Evolutionary conservation across 2,329 filamentous ascomycete species (phyloP).

Genomic region (Ascosphaera pollenicola): DNA sequence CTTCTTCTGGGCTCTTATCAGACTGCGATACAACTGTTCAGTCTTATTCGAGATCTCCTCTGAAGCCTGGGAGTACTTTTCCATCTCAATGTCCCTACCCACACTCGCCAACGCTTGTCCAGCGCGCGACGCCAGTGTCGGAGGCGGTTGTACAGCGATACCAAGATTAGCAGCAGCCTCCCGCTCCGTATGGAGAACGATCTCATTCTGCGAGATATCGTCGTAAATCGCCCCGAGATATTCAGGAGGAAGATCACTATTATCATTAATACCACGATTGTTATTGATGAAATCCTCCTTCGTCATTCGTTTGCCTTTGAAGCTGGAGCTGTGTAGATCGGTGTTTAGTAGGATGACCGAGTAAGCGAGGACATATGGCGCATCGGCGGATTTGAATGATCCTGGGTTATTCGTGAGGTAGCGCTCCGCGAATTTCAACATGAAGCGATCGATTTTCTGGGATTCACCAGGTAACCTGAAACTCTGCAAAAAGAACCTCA

Average conservation of each 20-base stretch:
- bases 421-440: constrained; percentile 95
- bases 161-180: constrained; percentile 70
- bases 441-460: constrained; percentile 98
- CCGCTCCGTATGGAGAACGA: constrained; percentile 80
- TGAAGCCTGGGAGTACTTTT: constrained; percentile 85
- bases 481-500: constrained; percentile 78
- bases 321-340: constrained; percentile 76
- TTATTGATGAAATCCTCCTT: constrained; percentile 98
- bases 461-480: constrained; percentile 91
- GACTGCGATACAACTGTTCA: constrained; percentile 75
- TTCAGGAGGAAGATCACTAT: constrained; percentile 75
- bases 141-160: constrained; percentile 32
- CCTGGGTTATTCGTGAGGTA: constrained; percentile 92
- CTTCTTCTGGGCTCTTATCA: constrained; percentile 72
- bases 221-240: constrained; percentile 81
- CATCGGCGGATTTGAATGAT: constrained; percentile 94
- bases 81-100: constrained; percentile 72
- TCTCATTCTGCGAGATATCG: constrained; percentile 78
- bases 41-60: constrained; percentile 74
- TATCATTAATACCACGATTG: constrained; percentile 95
- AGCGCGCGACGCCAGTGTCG: constrained; percentile 58
- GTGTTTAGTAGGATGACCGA: constrained; percentile 95
- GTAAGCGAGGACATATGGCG: constrained; percentile 86
- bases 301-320: constrained; percentile 67
- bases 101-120: constrained; percentile 81